These are phyloP conservation scores for Linanthus parryae DNA, from an alignment of 148 eudicot species.

Conservation along the genomic window DNA sequence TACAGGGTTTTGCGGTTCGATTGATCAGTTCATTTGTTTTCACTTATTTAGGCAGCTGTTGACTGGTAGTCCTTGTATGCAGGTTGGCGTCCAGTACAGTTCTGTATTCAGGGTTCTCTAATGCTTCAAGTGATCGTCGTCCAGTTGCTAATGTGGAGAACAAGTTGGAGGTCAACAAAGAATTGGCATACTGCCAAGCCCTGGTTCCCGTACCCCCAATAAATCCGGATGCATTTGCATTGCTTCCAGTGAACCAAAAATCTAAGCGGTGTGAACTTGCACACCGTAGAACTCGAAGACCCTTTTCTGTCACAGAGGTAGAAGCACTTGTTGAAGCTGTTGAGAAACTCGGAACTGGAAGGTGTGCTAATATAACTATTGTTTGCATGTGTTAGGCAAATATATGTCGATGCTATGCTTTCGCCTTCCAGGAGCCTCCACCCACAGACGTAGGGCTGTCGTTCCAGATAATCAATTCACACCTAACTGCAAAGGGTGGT, in stretches of 20 bases:
- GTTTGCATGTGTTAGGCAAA: no score
- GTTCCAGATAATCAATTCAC: no score
- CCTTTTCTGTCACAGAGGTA: slow-evolving; percentile 89
- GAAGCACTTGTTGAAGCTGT: slow-evolving; percentile 97
- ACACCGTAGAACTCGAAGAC: slow-evolving; percentile 89
- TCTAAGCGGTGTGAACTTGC: slow-evolving; percentile 64
- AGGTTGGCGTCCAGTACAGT: slow-evolving; percentile 21
- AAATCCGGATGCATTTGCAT: slow-evolving; percentile 51
- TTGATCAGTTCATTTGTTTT: no score
- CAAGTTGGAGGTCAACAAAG: slow-evolving; percentile 28
- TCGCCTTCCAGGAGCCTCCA: no score
- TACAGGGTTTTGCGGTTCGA: no score
- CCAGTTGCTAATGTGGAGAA: slow-evolving; percentile 28
- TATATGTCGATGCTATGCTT: no score
- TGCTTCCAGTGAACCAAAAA: slow-evolving; percentile 58
- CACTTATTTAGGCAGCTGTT: no score
- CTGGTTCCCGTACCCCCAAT: slow-evolving; percentile 49
- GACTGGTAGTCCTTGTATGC: no score
- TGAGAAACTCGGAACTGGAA: slow-evolving; percentile 98
- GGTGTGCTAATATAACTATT: slow-evolving; percentile 40
- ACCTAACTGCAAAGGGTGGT: no score
- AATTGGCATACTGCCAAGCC: slow-evolving; percentile 54
- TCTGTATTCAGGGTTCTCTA: slow-evolving; percentile 20
- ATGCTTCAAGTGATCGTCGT: slow-evolving; percentile 23
- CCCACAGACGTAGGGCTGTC: no score